Evolutionary conservation across 2,329 filamentous ascomycete species (phyloP).

Genomic region (Penicillium sp.): DNA sequence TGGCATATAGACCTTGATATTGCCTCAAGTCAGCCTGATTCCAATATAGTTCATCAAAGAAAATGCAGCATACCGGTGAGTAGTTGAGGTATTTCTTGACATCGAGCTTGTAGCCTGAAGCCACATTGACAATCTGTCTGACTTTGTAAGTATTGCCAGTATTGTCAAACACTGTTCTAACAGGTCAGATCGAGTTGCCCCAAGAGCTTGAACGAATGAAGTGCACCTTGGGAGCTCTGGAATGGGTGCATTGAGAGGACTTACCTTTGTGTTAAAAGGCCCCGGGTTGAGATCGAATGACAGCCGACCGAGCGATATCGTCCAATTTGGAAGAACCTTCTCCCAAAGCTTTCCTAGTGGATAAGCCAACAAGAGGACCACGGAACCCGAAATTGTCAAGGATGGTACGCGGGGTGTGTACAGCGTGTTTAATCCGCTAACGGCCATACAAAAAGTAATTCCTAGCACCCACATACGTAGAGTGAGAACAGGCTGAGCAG

Average conservation of each 20-base stretch:
- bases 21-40: conserved; percentile 43
- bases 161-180: conserved; percentile 62
- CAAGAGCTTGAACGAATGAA: not conserved
- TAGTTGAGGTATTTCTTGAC: conserved; percentile 62
- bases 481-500: conserved; percentile 26
- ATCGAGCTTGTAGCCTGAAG: conserved; percentile 59
- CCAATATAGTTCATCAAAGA: conserved; percentile 33
- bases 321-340: conserved; percentile 23
- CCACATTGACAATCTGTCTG: conserved; percentile 55
- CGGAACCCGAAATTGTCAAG: conserved; percentile 26
- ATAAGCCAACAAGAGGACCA: conserved; percentile 36
- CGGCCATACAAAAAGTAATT: conserved; percentile 41
- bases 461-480: conserved; percentile 47
- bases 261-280: conserved; percentile 32
- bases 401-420: conserved; percentile 41
- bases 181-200: not conserved
- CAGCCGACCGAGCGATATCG: conserved; percentile 30
- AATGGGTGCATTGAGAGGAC: conserved; percentile 8
- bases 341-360: conserved; percentile 39
- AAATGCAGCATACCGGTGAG: conserved; percentile 57
- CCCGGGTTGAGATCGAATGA: conserved; percentile 39
- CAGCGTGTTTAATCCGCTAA: conserved; percentile 48
- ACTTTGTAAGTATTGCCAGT: conserved; percentile 63
- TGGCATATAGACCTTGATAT: conserved; percentile 26
- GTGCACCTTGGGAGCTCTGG: conserved; percentile 27